A percentile compares a stretch with the other conserved stretches of the same genome.
Conservation (phyloP, 208 protist genomes). For the Phytomonas serpens region DNA sequence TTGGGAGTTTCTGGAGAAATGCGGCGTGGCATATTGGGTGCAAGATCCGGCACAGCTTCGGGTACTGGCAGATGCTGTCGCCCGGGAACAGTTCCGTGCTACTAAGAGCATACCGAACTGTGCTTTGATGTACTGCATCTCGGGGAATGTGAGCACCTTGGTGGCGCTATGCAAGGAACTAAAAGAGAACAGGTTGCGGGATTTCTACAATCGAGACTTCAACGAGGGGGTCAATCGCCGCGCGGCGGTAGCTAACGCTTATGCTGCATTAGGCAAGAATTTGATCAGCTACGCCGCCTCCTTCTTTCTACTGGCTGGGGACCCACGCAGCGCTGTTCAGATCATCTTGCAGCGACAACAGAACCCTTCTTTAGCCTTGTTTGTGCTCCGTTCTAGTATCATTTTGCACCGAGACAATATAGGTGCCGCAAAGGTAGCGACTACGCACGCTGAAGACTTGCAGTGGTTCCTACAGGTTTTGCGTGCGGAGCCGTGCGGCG, state of each 20-base stretch:
- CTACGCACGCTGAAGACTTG: conserved; percentile 15
- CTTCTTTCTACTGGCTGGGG: conserved; percentile 91
- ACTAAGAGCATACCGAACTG: conserved; percentile 62
- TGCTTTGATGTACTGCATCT: conserved; percentile 87
- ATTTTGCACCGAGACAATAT: not conserved
- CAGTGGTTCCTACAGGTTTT: conserved; percentile 38
- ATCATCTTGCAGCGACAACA: conserved; percentile 74
- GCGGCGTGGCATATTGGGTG: conserved; percentile 67
- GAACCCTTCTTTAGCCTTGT: conserved; percentile 58
- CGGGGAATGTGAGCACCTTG: conserved; percentile 78
- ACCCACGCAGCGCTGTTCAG: conserved; percentile 76
- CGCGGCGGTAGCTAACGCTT: conserved; percentile 89
- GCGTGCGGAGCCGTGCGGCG: conserved; percentile 45
- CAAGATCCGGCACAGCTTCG: conserved; percentile 42
- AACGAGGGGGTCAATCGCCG: conserved; percentile 38
- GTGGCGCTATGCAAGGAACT: conserved; percentile 86
- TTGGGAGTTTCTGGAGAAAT: conserved; percentile 58
- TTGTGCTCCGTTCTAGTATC: conserved; percentile 55
- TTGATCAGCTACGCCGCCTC: conserved; percentile 79
- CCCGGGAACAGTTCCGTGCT: conserved; percentile 60
- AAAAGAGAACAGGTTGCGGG: conserved; percentile 60
- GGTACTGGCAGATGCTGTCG: conserved; percentile 61
- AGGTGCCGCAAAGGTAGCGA: conserved; percentile 25
- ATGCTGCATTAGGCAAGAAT: conserved; percentile 82
- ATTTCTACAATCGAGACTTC: conserved; percentile 91